Conservation (phyloP, 257 asterid species). For the Nicotiana otophora region DNA sequence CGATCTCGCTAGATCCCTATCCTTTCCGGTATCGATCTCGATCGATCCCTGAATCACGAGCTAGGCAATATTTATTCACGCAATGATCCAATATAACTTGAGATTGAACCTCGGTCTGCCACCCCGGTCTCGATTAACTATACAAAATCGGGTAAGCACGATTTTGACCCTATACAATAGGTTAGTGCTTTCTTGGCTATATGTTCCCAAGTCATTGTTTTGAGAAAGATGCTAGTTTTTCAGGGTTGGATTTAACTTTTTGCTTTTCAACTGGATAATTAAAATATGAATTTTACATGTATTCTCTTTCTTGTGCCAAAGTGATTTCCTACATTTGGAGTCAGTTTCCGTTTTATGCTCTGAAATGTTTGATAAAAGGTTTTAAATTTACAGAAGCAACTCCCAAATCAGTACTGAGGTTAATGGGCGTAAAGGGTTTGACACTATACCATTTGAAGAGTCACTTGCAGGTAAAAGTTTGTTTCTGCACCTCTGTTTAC, state of each 20-base stretch:
- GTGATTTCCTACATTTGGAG: not conserved
- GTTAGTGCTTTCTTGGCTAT: not conserved
- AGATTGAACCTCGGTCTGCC: no score
- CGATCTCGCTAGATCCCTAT: no score
- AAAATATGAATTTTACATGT: not conserved
- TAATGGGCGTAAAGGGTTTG: conserved; percentile 87
- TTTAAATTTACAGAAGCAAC: conserved; percentile 71
- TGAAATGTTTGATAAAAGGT: not conserved
- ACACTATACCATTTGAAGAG: conserved; percentile 86
- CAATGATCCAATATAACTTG: no score
- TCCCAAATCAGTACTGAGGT: conserved; percentile 79
- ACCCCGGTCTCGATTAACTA: no score
- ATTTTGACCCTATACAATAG: no score
- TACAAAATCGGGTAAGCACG: no score
- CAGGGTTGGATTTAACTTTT: not conserved
- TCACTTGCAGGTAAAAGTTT: conserved; percentile 63
- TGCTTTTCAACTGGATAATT: not conserved
- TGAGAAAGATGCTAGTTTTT: not conserved
- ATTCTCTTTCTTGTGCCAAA: not conserved
- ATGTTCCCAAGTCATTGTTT: not conserved
- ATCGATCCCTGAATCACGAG: no score
- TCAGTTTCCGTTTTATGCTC: not conserved
- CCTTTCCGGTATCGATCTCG: no score
- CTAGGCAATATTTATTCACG: no score
- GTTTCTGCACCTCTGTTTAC: not conserved